Conservation (phyloP, 2,329 filamentous ascomycete species). For the Hypocrella siamensis region DNA sequence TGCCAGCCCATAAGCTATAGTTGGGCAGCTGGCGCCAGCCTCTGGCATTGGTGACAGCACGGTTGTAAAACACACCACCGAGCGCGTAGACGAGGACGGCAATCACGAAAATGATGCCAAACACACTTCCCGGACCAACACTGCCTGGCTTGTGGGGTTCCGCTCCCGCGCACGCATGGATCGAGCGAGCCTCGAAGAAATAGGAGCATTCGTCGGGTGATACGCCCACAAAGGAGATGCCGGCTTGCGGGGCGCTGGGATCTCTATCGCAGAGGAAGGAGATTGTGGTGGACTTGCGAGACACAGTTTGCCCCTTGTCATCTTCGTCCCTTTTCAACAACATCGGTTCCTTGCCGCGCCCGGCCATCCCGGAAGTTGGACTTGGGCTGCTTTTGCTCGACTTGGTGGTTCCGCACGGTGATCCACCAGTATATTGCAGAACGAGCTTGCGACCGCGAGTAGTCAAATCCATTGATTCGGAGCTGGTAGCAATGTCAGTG, state of each 20-base stretch:
- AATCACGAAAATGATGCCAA: conserved; percentile 66
- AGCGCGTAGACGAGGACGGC: conserved; percentile 79
- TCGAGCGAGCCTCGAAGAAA: conserved; percentile 83
- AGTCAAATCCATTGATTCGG: conserved; percentile 33
- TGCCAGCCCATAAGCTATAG: conserved; percentile 80
- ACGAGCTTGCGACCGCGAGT: conserved; percentile 60
- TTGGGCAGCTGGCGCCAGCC: conserved; percentile 95
- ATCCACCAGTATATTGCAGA: conserved; percentile 62
- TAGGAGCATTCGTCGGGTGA: conserved; percentile 87
- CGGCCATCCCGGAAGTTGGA: not conserved
- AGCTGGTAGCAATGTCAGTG: conserved; percentile 55
- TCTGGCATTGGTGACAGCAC: conserved; percentile 82
- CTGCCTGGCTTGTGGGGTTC: conserved; percentile 59
- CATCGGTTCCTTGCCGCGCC: not conserved
- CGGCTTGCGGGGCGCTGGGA: conserved; percentile 48
- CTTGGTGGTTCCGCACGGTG: conserved; percentile 43
- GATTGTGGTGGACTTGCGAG: conserved; percentile 69
- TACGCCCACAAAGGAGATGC: conserved; percentile 66
- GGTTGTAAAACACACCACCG: conserved; percentile 89
- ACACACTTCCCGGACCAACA: conserved; percentile 59
- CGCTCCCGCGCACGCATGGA: conserved; percentile 57
- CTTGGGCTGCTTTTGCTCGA: conserved; percentile 12
- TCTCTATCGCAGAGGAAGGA: conserved; percentile 89
- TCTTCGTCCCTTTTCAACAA: conserved; percentile 16
- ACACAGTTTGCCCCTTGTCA: conserved; percentile 8